Base-by-base conservation (phyloP, 176 grass and related monocot species). In the Oryza australiensis region DNA sequence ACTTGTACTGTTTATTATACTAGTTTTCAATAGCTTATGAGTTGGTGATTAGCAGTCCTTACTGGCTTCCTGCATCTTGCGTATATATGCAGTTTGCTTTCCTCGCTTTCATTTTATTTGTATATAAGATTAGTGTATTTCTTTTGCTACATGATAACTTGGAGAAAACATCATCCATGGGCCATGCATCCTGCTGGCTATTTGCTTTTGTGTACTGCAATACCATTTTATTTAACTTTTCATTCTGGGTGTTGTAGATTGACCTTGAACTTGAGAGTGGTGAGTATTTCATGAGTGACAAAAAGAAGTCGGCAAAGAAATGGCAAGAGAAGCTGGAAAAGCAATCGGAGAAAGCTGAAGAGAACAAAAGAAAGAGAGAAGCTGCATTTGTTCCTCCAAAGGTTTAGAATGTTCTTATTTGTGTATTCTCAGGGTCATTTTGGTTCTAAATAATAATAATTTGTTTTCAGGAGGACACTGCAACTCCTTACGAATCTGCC, bases 251-350 rank as follows among this genome's bases (percentile, higher is more conserved):
- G 42, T 16, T 95, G 75, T 84, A 98, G 95, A 88, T 95, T 81
- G 95, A 98, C 77, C 45, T 86, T 70, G 67, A 90, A 83, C 84
- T 98, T 68, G 87, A 93, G 79, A 95, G 76, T 82, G 95, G 95
- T 86, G 92, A 98, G 82, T 98, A 83, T 93, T 98, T 98, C 88
- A 60, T 98, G 63, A 98, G 92, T 74, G 95, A 93, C 57, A 95
- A 91, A 86, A 95, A 85, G 86, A 95, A 95, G 82, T 89, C 90
- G 23, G 92, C 81, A 73, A 95, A 91, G 78, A 95, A 95, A 83
- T 95, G 92, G 90, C 87, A 91, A 90, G 92, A 98, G 43, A 98
- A 98, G 59, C 80, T 88, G 72, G 88, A 98, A 29, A 98, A 95
- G 73, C 95, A 98, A 76, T 84, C 92, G 76, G 92, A 89, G 84